Percentiles rank a stretch among this genome's conserved stretches.
Conservation (phyloP, 225 moss, liverwort and hornwort species). For the Polytrichum commune region DNA sequence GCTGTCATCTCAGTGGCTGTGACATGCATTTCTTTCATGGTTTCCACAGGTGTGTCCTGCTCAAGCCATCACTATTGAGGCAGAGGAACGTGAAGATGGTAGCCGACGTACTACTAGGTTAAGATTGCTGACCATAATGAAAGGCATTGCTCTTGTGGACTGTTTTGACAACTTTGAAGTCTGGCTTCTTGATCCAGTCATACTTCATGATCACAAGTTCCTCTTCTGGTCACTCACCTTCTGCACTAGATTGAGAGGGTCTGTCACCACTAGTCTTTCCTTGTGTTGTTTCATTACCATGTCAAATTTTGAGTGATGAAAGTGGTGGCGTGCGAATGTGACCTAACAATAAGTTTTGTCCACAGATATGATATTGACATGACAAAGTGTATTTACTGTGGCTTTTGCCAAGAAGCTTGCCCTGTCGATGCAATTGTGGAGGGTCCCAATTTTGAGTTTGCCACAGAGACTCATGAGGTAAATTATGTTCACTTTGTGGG, state of each 20-base stretch:
- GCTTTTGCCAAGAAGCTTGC: constrained; percentile 94
- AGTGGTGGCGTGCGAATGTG: too few relatives aligned
- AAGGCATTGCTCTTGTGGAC: neutral
- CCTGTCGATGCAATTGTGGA: constrained; percentile 95
- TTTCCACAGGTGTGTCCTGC: constrained; percentile 76
- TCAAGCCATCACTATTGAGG: constrained; percentile 89
- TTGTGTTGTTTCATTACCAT: too few relatives aligned
- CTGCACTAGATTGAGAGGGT: too few relatives aligned
- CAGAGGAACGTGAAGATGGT: constrained; percentile 90
- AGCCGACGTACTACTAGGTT: constrained; percentile 74
- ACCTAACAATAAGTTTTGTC: neutral
- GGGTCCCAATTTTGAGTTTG: constrained; percentile 90
- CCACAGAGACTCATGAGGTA: constrained; percentile 94
- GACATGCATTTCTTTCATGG: neutral
- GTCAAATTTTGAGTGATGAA: too few relatives aligned
- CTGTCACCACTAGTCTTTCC: too few relatives aligned
- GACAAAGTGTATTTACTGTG: constrained; percentile 96
- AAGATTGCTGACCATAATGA: neutral
- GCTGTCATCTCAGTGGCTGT: neutral
- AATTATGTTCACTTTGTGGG: neutral
- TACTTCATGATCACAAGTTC: too few relatives aligned
- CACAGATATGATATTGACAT: constrained; percentile 94
- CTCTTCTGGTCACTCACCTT: too few relatives aligned
- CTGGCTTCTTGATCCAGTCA: neutral
- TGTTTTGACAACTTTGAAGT: neutral